These are phyloP conservation scores for Prototheca stagnorum DNA, from an alignment of 163 green algal genomes.

Conservation along the genomic window DNA sequence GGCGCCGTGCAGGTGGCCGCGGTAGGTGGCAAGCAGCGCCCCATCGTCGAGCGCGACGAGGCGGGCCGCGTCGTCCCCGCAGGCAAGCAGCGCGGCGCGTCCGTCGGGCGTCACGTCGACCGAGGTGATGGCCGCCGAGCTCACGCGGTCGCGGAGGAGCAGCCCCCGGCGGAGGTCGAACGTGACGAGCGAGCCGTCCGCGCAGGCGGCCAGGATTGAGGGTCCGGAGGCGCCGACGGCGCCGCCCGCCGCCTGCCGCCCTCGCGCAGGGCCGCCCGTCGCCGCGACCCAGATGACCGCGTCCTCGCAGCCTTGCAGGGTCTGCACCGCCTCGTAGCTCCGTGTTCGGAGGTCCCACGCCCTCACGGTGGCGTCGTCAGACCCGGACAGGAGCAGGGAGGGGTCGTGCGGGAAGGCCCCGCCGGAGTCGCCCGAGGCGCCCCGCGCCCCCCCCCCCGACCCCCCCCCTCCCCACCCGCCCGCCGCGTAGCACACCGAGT, in stretches of 20 bases:
- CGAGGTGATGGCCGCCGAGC: too few relatives aligned
- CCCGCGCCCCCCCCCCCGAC: not conserved
- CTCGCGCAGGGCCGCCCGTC: not conserved
- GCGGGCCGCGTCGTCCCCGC: too few relatives aligned
- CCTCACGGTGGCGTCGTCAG: conserved; percentile 72
- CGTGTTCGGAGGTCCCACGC: conserved; percentile 78
- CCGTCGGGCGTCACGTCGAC: not conserved
- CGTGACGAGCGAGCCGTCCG: conserved; percentile 68
- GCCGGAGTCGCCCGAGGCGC: not conserved
- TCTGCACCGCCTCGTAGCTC: conserved; percentile 58
- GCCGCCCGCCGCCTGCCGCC: too few relatives aligned
- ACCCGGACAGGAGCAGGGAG: conserved; percentile 54
- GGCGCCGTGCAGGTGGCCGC: too few relatives aligned
- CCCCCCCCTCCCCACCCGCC: not conserved
- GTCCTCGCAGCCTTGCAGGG: conserved; percentile 68
- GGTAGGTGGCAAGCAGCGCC: too few relatives aligned
- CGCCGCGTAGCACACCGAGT: conserved; percentile 30
- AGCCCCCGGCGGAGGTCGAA: too few relatives aligned
- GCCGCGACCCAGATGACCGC: conserved; percentile 58
- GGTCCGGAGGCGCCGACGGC: too few relatives aligned
- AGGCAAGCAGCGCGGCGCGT: not conserved
- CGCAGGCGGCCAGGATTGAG: conserved; percentile 57
- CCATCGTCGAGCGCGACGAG: too few relatives aligned
- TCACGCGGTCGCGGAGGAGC: too few relatives aligned
- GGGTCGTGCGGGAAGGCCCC: not conserved